Base-by-base conservation (phyloP, 495 filamentous ascomycete genomes). In the Endocarpon pusillum region DNA sequence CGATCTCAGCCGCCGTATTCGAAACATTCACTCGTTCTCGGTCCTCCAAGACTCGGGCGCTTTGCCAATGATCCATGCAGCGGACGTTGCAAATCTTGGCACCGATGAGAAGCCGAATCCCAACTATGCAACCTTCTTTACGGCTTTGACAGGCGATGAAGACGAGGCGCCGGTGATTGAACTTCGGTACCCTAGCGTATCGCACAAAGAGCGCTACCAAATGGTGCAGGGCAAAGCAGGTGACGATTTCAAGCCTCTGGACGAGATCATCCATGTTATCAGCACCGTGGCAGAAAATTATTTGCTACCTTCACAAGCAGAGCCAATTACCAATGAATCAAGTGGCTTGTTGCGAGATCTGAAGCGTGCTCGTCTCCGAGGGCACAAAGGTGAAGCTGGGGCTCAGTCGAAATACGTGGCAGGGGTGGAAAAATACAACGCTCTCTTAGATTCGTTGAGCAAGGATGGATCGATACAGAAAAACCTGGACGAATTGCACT, bases 181-280 rank as follows among this genome's bases (percentile, higher is more conserved):
- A 38, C 47, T 86, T 32, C 71, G 78, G 44, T 86, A 87, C 52
- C 81, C 82, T 3, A 78, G 77, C 46, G 63, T 66, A 37, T 72
- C 69, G 16, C 62, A 69, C 38, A 62, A 64, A 36, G 81, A 86
- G 50, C 66, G 78, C 42, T 96, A 83, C 46, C 64, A 87, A 36
- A 69, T 86, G 5, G 78, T 86, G 20, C 67, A 67, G 34, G 75
- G 81, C 11, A 72, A 71, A 39, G 81, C 89, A 25, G 69, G 60
- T 20, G 67, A 76, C 36, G 72, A 89, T 44, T 94, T 93, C 57
- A 75, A 82, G 41, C 77, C 85, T 3, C 55, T 86, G 36, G 70
- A 78, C 43, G 89, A 96, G 42, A 94, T 94, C 40, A 61, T 78
- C 35, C 66, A 76, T 32, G 78, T 82, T 10, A 73, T 93, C 31